Base-by-base conservation (phyloP, 192 early-diverging fungal species). In the Mortierella antarctica region DNA sequence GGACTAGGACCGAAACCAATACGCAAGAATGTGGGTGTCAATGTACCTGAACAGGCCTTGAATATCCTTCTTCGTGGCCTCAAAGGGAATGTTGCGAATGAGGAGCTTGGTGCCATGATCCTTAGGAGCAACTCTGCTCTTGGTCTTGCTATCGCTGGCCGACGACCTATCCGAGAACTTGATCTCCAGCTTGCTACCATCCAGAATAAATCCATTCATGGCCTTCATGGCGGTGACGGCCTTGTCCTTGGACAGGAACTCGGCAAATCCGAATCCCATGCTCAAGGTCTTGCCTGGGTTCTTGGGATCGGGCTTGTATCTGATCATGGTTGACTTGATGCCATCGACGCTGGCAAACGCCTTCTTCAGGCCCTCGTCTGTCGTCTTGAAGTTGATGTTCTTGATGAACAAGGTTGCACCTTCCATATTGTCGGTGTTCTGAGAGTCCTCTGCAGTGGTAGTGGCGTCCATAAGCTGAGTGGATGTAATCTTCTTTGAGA, bases 221-320 rank as follows among this genome's bases (percentile, higher is more conserved):
- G 94, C 85, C 74, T 95, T 93, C 66, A 99, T 85, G 7, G 95
- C 96, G 68, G 91, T 86, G 56, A 90, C 82, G 17, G 98, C 98
- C 64, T 92, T 90, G 50, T 95, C 91, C 67, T 93, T 91, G 47
- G 69, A 87, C 53, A 86, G 85, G 86, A 96, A 99, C 87, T 99
- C 96, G 57, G 96, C 88, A 84, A 99, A 99, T 58, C 98, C 98
- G 85, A 97, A 99, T 47, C 98, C 98, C 96, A 97, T 97, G 49
- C 93, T 95, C 68, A 95, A 77, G n/a, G 88, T 89, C 53, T 86
- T 86, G 13, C 89, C 91, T 7, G 92, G 89, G 17, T 91, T 91
- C 88, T 97, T 97, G 53, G 93, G 84, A 71, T 98, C 95, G 57
- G 89, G 89, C 73, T 97, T 97, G 65, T 89, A 92, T 21, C 93